These are phyloP conservation scores for Colletotrichum melonis DNA, from an alignment of 2,329 filamentous ascomycete species.

Conservation along the genomic window DNA sequence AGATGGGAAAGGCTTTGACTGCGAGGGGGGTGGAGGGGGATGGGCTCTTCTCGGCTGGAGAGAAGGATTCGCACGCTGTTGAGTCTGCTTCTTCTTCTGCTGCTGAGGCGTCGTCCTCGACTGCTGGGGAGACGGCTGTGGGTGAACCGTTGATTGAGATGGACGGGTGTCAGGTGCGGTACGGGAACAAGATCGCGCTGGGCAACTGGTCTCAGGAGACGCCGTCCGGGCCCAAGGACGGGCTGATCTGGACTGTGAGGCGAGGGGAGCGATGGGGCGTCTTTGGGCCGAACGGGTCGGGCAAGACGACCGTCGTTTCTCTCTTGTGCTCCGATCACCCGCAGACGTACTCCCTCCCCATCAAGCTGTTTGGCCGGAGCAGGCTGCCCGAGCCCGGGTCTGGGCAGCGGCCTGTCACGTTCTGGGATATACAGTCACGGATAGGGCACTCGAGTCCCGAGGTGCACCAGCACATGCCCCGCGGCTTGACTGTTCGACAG, in stretches of 20 bases:
- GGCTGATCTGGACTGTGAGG: constrained; percentile 85
- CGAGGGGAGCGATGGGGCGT: constrained; percentile 91
- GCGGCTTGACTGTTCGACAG: constrained; percentile 76
- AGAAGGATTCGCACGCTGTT: constrained; percentile 28
- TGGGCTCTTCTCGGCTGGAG: constrained; percentile 46
- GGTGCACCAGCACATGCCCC: constrained; percentile 92
- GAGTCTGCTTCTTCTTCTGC: constrained; percentile 6
- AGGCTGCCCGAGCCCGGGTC: constrained; percentile 80
- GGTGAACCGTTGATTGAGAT: constrained; percentile 87
- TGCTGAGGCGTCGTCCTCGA: constrained; percentile 2
- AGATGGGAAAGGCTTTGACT: constrained; percentile 62
- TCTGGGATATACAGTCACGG: constrained; percentile 91
- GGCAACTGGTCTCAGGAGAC: constrained; percentile 81
- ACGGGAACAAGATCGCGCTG: constrained; percentile 80
- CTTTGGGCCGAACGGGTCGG: constrained; percentile 93
- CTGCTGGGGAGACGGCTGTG: constrained; percentile 22
- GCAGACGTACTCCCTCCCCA: constrained; percentile 89
- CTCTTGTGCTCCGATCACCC: constrained; percentile 96
- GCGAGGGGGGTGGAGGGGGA: constrained; percentile 50
- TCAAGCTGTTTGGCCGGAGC: constrained; percentile 85
- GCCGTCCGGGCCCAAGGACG: constrained; percentile 63
- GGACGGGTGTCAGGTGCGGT: constrained; percentile 84
- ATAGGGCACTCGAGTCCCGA: constrained; percentile 96
- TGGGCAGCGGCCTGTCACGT: constrained; percentile 77
- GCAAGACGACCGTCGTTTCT: constrained; percentile 94